These are phyloP conservation scores for Termitomyces sp. DNA, from an alignment of 768 basidiomycete species.

Conservation along the genomic window DNA sequence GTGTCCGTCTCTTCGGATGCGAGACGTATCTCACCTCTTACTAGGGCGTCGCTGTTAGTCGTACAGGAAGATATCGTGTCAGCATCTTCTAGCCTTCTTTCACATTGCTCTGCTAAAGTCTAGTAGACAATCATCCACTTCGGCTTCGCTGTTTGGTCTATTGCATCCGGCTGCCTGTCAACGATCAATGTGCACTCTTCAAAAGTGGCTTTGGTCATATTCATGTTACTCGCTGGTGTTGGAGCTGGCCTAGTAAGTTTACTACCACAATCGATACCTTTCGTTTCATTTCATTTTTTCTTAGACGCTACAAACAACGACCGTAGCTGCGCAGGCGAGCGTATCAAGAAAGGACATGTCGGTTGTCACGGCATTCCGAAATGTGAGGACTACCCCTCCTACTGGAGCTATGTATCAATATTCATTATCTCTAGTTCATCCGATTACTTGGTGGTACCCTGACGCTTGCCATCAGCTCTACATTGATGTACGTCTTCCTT, in stretches of 20 bases:
- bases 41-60: constrained; percentile 59
- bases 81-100: neutral
- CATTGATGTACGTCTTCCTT: constrained; percentile 42
- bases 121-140: constrained; percentile 50
- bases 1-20: constrained; percentile 13
- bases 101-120: neutral
- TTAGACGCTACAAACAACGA: constrained; percentile 60
- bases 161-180: constrained; percentile 70
- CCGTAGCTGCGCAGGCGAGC: constrained; percentile 70
- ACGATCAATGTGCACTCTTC: constrained; percentile 49
- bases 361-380: constrained; percentile 67
- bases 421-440: constrained; percentile 43
- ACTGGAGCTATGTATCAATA: neutral
- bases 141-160: constrained; percentile 67
- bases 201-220: constrained; percentile 51
- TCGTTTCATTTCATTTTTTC: neutral
- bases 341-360: constrained; percentile 73
- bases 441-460: constrained; percentile 70
- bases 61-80: constrained; percentile 62
- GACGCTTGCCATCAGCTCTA: constrained; percentile 57
- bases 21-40: neutral
- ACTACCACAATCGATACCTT: constrained; percentile 18
- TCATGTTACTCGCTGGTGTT: constrained; percentile 54
- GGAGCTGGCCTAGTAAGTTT: constrained; percentile 54
- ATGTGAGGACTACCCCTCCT: constrained; percentile 31